Conservation (phyloP, 1,139 yeast genomes). For the Saccharomycopsis hybrid region DNA sequence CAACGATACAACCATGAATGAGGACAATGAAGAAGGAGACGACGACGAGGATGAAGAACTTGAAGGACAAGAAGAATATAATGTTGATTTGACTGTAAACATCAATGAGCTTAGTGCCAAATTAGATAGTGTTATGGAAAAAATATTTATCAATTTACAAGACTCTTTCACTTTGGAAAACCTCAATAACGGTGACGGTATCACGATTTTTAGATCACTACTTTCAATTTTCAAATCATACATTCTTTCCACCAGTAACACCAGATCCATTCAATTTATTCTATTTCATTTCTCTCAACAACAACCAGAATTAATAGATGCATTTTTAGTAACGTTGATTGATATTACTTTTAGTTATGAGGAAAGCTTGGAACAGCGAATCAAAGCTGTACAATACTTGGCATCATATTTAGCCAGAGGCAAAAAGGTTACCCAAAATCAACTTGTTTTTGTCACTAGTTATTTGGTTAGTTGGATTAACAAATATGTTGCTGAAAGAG, state of each 20-base stretch:
- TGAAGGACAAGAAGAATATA: constrained; percentile 14
- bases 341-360: constrained; percentile 70
- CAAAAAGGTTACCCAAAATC: constrained; percentile 35
- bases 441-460: constrained; percentile 13
- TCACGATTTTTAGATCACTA: constrained; percentile 69
- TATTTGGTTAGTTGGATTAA: constrained; percentile 21
- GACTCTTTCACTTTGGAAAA: constrained; percentile 30
- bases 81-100: constrained; percentile 5
- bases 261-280: constrained; percentile 82
- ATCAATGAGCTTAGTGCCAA: constrained; percentile 11
- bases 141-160: constrained; percentile 9
- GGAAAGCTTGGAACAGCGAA: constrained; percentile 66
- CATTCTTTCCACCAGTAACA: constrained; percentile 86
- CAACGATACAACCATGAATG: constrained; percentile 28
- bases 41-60: constrained; percentile 12
- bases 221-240: constrained; percentile 74
- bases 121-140: constrained; percentile 17
- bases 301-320: constrained; percentile 77
- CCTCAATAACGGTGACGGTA: constrained; percentile 56
- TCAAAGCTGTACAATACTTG: constrained; percentile 86
- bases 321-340: constrained; percentile 73
- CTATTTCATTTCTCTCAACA: constrained; percentile 78
- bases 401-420: constrained; percentile 92
- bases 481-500: constrained; percentile 20
- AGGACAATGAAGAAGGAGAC: neutral